Percentiles rank a stretch among this genome's conserved stretches.
phyloP scores from a whole-genome alignment of 2,329 filamentous ascomycete species.

The Meredithiella fracta region DNA sequence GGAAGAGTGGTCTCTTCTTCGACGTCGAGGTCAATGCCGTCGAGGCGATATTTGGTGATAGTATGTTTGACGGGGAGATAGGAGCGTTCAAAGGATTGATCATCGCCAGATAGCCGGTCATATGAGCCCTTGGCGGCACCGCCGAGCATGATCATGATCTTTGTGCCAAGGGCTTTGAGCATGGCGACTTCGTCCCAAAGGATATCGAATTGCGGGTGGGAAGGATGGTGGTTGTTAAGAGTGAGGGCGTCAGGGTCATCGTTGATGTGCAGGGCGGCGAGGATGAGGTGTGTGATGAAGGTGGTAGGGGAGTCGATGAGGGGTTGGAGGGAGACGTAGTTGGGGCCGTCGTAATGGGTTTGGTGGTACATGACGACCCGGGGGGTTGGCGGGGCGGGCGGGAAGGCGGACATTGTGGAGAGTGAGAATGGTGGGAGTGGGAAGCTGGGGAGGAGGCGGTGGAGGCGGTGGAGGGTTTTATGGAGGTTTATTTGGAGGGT shows the following conservation, averaged over 20 bases:
- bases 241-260: conserved; percentile 47
- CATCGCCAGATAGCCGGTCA: conserved; percentile 31
- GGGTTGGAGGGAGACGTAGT: conserved; percentile 36
- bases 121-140: conserved; percentile 68
- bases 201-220: conserved; percentile 48
- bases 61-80: conserved; percentile 53
- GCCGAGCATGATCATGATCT: conserved; percentile 73
- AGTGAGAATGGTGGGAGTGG: conserved; percentile 13
- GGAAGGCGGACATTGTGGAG: conserved; percentile 15
- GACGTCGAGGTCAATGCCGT: conserved; percentile 63
- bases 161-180: conserved; percentile 58
- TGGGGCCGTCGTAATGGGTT: conserved; percentile 31
- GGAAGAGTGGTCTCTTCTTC: conserved; percentile 58
- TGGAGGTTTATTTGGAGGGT: neutral
- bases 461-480: neutral
- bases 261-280: conserved; percentile 78
- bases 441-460: conserved; percentile 18
- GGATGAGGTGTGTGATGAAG: conserved; percentile 60
- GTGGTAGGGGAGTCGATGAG: conserved; percentile 28
- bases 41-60: conserved; percentile 42
- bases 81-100: conserved; percentile 50
- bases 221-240: conserved; percentile 63
- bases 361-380: conserved; percentile 38
- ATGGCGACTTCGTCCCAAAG: conserved; percentile 65
- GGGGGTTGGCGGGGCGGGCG: conserved; percentile 19